Base-by-base conservation (phyloP, 441 rosid genomes). In the Bruguiera hainesii region DNA sequence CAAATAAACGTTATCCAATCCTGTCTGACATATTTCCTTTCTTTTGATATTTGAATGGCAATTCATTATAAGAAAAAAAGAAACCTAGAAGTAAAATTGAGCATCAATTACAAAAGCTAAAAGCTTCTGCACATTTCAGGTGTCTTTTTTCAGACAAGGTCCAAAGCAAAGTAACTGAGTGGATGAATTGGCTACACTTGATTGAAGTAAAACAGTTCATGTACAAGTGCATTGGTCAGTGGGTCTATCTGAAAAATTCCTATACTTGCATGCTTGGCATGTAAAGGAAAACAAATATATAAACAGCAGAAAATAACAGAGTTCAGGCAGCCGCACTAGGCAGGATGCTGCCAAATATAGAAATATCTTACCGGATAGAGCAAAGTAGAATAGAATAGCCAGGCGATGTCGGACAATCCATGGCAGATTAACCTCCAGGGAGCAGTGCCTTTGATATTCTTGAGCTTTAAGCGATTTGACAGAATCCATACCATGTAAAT, bases 381-480 rank as follows among this genome's bases (percentile, higher is more conserved):
- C 50, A 63, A 63, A 74, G 73, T 79, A 89, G 59, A 85, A 62
- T 29, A 89, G 68, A 75, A 88, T 73, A 53, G 85, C 85, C 56
- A 92, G 78, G 71, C 95, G 86, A 71, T 88, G 80, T 85, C 87
- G 84, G 61, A 76, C 73, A 26, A 79, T 76, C 89, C 90, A 82
- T 5, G 86, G 87, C 61, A 92, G 80, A 53, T 76, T 73, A 65
- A 75, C 83, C 80, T 92, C 98, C 42, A 85, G 78, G 55, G 90
- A 75, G 76, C 93, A 88, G 71, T 85, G 78, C 69, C 83, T 80
- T 78, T 25, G 75, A 46, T 80, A 73, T 71, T 73, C 66, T 63
- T 79, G 80, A 52, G 64, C 59, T 62, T 62, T 61, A 20, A 28
- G 53, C 6, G 70, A 61, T 75, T 69, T 55, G 6, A 25, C 52